Conservation (phyloP, 164 flowering plant genomes). For the Macadamia tetraphylla region DNA sequence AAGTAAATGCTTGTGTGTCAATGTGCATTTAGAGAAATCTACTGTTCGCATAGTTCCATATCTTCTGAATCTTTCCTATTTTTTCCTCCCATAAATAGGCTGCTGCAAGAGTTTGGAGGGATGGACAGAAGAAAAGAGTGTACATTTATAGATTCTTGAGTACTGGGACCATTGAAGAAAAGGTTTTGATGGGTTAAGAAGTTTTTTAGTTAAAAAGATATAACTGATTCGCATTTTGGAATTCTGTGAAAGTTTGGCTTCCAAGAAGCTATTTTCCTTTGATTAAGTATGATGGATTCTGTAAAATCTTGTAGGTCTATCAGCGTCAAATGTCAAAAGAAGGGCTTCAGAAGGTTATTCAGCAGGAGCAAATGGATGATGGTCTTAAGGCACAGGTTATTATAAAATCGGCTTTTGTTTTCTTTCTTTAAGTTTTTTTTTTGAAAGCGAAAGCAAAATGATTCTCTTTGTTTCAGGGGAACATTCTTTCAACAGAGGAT, state of each 20-base stretch:
- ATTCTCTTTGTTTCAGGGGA: constrained; percentile 52
- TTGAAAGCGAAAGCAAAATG: background rate
- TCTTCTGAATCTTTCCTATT: constrained; percentile 8
- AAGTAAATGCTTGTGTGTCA: constrained; percentile 38
- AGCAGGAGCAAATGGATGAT: constrained; percentile 75
- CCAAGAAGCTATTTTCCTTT: background rate
- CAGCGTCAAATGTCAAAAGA: constrained; percentile 99
- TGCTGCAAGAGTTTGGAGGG: constrained; percentile 99
- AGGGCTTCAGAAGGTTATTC: constrained; percentile 99
- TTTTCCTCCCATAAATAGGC: constrained; percentile 43
- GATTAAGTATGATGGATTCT: background rate
- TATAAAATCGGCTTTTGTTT: background rate
- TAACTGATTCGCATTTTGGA: background rate
- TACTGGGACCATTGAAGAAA: constrained; percentile 97
- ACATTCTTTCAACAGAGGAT: constrained; percentile 77
- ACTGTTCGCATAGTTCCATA: background rate
- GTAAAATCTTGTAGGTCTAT: constrained; percentile 53
- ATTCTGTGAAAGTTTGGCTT: background rate
- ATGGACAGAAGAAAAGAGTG: constrained; percentile 99
- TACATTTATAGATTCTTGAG: constrained; percentile 89
- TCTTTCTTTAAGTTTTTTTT: background rate
- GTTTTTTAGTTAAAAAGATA: background rate
- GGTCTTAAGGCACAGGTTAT: constrained; percentile 37
- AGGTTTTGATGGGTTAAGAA: constrained; percentile 44
- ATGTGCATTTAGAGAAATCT: background rate